Evolutionary conservation across 495 filamentous ascomycete species (phyloP).

Genomic region (Tuber indicum): DNA sequence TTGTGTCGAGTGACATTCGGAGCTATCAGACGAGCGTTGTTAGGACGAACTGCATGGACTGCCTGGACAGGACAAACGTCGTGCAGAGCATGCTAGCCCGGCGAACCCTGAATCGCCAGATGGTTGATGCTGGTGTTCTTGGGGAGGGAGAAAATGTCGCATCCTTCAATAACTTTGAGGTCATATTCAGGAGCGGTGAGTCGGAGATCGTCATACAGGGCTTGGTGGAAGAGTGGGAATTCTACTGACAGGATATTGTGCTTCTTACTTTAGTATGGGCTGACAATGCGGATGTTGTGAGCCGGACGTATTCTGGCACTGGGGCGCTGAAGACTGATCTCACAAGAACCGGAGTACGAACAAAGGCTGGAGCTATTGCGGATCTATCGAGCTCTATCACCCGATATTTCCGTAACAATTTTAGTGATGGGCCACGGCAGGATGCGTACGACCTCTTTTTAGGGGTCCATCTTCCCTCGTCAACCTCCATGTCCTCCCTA

Average conservation of each 20-base stretch:
- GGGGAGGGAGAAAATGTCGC: slow-evolving; percentile 62
- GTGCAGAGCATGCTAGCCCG: slow-evolving; percentile 93
- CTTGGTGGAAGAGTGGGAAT: slow-evolving; percentile 4
- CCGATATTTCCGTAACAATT: slow-evolving; percentile 87
- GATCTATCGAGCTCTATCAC: slow-evolving; percentile 80
- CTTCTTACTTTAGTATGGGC: slow-evolving; percentile 57
- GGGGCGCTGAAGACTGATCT: slow-evolving; percentile 97
- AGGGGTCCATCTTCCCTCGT: slow-evolving; percentile 69
- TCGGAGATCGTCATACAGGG: slow-evolving; percentile 6
- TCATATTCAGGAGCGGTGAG: slow-evolving; percentile 78
- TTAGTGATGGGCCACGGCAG: slow-evolving; percentile 83
- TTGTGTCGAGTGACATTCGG: slow-evolving; percentile 46
- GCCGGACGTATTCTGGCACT: slow-evolving; percentile 85
- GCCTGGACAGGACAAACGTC: slow-evolving; percentile 93
- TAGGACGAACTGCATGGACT: slow-evolving; percentile 99
- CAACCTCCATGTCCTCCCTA: slow-evolving; percentile 50
- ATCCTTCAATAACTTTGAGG: slow-evolving; percentile 72
- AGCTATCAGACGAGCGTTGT: slow-evolving; percentile 77
- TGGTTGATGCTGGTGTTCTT: slow-evolving; percentile 75
- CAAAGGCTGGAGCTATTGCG: slow-evolving; percentile 72
- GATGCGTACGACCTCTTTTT: slow-evolving; percentile 94
- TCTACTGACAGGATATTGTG: slow-evolving; percentile 12
- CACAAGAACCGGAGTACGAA: slow-evolving; percentile 84
- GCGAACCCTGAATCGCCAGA: slow-evolving; percentile 77
- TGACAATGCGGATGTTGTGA: slow-evolving; percentile 95